A percentile compares a stretch with the other conserved stretches of the same genome.
These are phyloP conservation scores for Schizophyllum commune DNA, from an alignment of 1,284 basidiomycete species.

Conservation along the genomic window DNA sequence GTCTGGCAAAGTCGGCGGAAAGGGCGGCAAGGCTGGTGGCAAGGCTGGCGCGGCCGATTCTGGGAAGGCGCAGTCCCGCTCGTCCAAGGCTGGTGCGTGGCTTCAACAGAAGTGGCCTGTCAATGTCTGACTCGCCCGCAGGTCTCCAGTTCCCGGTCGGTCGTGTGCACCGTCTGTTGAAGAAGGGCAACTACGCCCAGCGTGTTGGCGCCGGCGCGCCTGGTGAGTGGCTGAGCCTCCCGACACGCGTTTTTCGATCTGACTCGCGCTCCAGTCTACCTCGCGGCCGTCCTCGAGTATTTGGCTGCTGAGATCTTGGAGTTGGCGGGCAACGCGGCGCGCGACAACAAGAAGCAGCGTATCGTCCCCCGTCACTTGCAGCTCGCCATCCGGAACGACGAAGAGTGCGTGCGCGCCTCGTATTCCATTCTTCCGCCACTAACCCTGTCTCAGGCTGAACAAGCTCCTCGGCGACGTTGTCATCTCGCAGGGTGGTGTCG, in stretches of 20 bases:
- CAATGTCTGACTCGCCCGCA: not conserved
- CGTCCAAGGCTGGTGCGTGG: slow-evolving; percentile 77
- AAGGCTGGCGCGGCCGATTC: slow-evolving; percentile 43
- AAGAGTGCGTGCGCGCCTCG: slow-evolving; percentile 42
- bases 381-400: slow-evolving; percentile 83
- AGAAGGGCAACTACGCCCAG: slow-evolving; percentile 83
- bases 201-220: slow-evolving; percentile 76
- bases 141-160: slow-evolving; percentile 41
- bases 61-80: slow-evolving; percentile 64
- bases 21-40: slow-evolving; percentile 43
- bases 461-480: slow-evolving; percentile 74
- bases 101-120: slow-evolving; percentile 41
- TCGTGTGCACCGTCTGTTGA: slow-evolving; percentile 88
- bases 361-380: slow-evolving; percentile 84
- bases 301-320: slow-evolving; percentile 85
- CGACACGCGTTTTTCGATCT: slow-evolving; percentile 1
- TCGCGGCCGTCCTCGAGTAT: slow-evolving; percentile 80
- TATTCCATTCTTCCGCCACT: not conserved
- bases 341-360: slow-evolving; percentile 83
- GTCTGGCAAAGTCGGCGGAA: slow-evolving; percentile 54
- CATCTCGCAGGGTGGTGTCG: slow-evolving; percentile 86
- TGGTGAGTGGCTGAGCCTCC: slow-evolving; percentile 35
- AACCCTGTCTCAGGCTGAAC: slow-evolving; percentile 36
- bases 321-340: slow-evolving; percentile 77
- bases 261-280: slow-evolving; percentile 50